A percentile compares a stretch with the other conserved stretches of the same genome.
Conservation (phyloP, 176 grass and related monocot species). For the Melocanna baccifera region DNA sequence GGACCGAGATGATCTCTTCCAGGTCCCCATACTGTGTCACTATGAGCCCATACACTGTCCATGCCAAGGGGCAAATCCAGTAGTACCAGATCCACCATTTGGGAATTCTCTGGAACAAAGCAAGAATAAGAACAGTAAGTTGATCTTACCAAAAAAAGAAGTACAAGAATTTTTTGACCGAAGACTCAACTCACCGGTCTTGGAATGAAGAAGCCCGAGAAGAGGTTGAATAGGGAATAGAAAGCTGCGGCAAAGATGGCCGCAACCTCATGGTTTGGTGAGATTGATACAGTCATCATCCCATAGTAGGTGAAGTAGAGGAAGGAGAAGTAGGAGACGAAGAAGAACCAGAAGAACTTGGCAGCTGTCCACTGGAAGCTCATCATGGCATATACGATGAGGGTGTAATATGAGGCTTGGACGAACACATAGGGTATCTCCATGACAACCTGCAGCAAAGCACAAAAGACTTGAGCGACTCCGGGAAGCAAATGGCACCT, state of each 20-base stretch:
- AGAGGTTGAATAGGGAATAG: constrained; percentile 97
- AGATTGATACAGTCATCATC: constrained; percentile 96
- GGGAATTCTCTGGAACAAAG: constrained; percentile 88
- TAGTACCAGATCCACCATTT: constrained; percentile 98
- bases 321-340: constrained; percentile 96
- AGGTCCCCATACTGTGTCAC: constrained; percentile 91
- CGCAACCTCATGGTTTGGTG: constrained; percentile 92
- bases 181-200: constrained; percentile 62
- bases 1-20: constrained; percentile 45
- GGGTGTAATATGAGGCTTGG: constrained; percentile 65
- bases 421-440: constrained; percentile 95
- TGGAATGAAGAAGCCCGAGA: constrained; percentile 98
- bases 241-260: constrained; percentile 88
- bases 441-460: constrained; percentile 71
- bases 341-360: constrained; percentile 95
- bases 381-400: constrained; percentile 96
- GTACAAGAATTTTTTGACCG: not conserved
- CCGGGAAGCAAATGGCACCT: not conserved
- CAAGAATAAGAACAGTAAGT: constrained; percentile 15
- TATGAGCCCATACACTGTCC: constrained; percentile 98
- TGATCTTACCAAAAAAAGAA: not conserved
- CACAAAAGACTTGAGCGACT: constrained; percentile 25
- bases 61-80: constrained; percentile 94
- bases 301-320: constrained; percentile 99
- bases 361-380: constrained; percentile 93